Evolutionary conservation across 345 rosid species (phyloP), one percentile per base, ranked within the genome.

Genomic region (Eucalyptus curtisii): DNA sequence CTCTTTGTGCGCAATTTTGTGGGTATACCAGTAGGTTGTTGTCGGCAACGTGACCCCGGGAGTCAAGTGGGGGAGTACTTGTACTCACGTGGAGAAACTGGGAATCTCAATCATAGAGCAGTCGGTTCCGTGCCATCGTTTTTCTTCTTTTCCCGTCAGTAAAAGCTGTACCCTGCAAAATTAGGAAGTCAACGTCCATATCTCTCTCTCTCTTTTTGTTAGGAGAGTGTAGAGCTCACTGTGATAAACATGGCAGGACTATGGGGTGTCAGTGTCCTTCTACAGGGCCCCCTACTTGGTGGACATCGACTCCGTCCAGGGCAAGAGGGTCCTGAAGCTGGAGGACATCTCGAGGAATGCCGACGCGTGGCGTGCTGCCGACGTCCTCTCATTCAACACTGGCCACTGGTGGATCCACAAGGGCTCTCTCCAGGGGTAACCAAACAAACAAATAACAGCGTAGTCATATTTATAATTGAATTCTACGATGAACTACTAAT

Each of bases 351-450:
- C 96, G 4, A 92, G 91, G 17, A 96, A 97, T 89, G 96, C 92
- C 59, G 93, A 93, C 13, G 92, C 93, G 1, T 97, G 99, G 99
- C 90, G 89, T 7, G 89, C 90, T 10, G 99, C 95, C 17, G 97
- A 97, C 88, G 94, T 97, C n/a, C 93, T 97, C 80, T 87, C 92
- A 9, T 97, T 97, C 50, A 96, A 97, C 94, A 97, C 99, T 3
- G 99, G 99, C 44, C 99, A 97, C 59, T 97, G 99, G 99, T 97
- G 99, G 99, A 94, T 87, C 87, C 99, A 97, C 89, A 86, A 90
- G 71, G 98, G 98, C 9, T 89, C 95, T 85, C 94, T 93, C 89
- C 97, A 96, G 90, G 98, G 96, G 99, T 96, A 49, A 30, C 86
- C 33, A 20, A n/a, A 30, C 13, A 61, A 79, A 61, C 33, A 61